A percentile compares a stretch with the other conserved stretches of the same genome.
These are phyloP conservation scores for Meredithiella fracta DNA, from an alignment of 2,329 filamentous ascomycete genomes.

Conservation along the genomic window DNA sequence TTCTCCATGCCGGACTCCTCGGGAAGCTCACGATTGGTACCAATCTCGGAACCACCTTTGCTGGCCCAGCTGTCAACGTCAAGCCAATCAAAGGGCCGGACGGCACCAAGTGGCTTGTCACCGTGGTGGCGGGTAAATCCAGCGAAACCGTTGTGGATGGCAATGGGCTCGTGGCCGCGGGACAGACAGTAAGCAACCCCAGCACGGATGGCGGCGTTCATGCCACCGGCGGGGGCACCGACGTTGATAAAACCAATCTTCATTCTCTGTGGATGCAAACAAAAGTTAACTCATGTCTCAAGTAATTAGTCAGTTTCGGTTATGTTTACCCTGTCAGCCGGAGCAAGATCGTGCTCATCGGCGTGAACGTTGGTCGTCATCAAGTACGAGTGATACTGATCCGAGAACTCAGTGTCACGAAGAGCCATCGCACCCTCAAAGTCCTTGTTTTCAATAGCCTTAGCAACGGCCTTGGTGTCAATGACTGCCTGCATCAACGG, in stretches of 20 bases:
- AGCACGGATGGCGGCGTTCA: slow-evolving; percentile 91
- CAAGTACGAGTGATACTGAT: slow-evolving; percentile 79
- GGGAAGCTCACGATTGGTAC: slow-evolving; percentile 87
- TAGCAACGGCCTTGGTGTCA: slow-evolving; percentile 69
- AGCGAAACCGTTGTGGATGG: slow-evolving; percentile 92
- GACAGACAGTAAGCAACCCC: slow-evolving; percentile 85
- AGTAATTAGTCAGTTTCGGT: background rate
- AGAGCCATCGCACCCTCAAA: slow-evolving; percentile 78
- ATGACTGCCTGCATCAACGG: slow-evolving; percentile 77
- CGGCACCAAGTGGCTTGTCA: slow-evolving; percentile 65
- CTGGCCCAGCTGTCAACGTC: slow-evolving; percentile 93
- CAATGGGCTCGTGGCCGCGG: slow-evolving; percentile 80
- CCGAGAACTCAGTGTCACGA: slow-evolving; percentile 82
- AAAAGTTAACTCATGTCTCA: slow-evolving; percentile 15
- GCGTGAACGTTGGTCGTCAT: slow-evolving; percentile 76
- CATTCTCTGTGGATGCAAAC: slow-evolving; percentile 47
- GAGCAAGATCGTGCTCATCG: slow-evolving; percentile 42
- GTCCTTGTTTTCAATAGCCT: slow-evolving; percentile 67
- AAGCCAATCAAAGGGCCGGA: slow-evolving; percentile 77
- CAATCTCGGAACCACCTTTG: slow-evolving; percentile 93
- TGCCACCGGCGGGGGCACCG: slow-evolving; percentile 87
- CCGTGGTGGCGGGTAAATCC: slow-evolving; percentile 81
- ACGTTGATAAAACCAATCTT: slow-evolving; percentile 92
- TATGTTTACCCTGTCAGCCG: slow-evolving; percentile 49
- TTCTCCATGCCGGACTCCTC: slow-evolving; percentile 67